Conservation (phyloP, 164 flowering plant species). For the Cinnamomum chago region DNA sequence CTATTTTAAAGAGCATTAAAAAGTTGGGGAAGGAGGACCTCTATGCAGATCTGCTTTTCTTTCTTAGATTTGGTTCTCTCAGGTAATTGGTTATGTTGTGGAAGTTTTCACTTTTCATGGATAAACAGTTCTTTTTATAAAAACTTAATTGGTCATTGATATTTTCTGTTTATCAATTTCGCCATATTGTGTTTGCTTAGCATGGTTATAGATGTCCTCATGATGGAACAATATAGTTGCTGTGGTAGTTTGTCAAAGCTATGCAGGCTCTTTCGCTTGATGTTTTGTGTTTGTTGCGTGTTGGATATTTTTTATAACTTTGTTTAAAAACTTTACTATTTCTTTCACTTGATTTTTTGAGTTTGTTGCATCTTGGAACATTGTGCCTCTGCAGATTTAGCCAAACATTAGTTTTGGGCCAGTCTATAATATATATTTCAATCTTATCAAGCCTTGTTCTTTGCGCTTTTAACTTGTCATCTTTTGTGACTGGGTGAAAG, state of each 20-base stretch:
- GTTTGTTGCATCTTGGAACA: neutral
- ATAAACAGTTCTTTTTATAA: neutral
- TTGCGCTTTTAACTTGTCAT: neutral
- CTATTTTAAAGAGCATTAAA: constrained; percentile 45
- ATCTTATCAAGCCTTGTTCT: neutral
- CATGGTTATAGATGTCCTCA: no score
- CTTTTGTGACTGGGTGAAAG: neutral
- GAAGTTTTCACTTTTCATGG: neutral
- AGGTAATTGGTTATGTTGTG: constrained; percentile 38
- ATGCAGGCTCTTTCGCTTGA: no score
- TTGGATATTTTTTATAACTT: no score
- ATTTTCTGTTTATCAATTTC: neutral
- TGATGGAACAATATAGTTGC: no score
- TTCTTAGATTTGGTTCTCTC: constrained; percentile 62
- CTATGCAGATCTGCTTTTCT: constrained; percentile 64
- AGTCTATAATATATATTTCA: neutral
- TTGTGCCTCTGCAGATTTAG: neutral
- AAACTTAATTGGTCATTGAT: neutral
- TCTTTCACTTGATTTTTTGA: no score
- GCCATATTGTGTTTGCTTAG: neutral
- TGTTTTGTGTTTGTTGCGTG: no score
- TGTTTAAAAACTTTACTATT: no score
- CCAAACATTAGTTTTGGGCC: no score
- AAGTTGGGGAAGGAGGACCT: constrained; percentile 85
- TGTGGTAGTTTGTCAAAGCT: no score